Conservation (phyloP, 306 rosid species). For the Argentina anserina region DNA sequence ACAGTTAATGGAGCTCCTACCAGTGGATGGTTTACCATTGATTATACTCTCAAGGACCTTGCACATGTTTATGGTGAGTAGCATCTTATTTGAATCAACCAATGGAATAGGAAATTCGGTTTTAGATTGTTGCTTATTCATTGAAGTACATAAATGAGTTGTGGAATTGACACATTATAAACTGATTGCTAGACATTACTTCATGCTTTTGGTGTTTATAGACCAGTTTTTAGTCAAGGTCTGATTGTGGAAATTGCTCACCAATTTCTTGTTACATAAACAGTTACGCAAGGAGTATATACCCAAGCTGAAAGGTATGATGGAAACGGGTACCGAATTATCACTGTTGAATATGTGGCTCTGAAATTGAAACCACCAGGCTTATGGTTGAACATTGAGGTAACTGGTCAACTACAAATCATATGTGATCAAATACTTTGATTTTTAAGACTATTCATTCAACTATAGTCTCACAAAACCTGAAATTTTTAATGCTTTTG, state of each 20-base stretch:
- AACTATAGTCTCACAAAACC: constrained; percentile 23
- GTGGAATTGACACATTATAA: not conserved
- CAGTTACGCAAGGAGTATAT: constrained; percentile 66
- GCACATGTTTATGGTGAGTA: constrained; percentile 45
- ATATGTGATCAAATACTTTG: not conserved
- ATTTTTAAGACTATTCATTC: constrained; percentile 1
- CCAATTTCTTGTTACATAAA: constrained; percentile 25
- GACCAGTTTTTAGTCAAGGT: not conserved
- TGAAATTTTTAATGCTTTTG: constrained; percentile 27
- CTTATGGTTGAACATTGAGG: constrained; percentile 92
- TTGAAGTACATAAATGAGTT: not conserved
- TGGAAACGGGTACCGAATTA: constrained; percentile 27
- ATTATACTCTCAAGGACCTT: constrained; percentile 46
- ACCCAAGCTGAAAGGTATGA: constrained; percentile 45
- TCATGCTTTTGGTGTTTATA: not conserved
- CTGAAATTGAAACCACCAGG: constrained; percentile 16
- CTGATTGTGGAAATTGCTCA: constrained; percentile 12
- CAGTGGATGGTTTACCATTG: constrained; percentile 52
- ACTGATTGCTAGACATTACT: not conserved
- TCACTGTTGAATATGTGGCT: constrained; percentile 38
- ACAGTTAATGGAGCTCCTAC: constrained; percentile 39
- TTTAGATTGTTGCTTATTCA: not conserved
- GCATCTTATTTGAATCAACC: not conserved
- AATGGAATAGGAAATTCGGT: not conserved
- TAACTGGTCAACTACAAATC: constrained; percentile 19